Base-by-base conservation (phyloP, 306 rosid species). In the Bauhinia variegata region DNA sequence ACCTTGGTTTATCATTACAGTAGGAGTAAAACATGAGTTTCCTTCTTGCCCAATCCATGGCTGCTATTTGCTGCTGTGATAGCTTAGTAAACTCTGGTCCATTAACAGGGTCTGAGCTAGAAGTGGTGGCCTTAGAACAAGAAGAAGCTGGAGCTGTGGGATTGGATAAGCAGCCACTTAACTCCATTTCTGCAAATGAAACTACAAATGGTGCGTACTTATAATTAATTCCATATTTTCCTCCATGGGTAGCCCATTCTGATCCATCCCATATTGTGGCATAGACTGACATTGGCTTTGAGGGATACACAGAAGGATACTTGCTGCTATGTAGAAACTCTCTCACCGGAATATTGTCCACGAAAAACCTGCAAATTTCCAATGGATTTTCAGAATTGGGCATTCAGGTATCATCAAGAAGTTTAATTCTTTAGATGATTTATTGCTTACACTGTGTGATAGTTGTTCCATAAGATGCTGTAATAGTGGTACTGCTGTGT, bases 231-330 rank as follows among this genome's bases (percentile, higher is more conserved):
- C 84, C 81, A 64, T 89, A 89, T 64, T 89, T 93, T 46, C 97
- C 98, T 54, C 98, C 98, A 77, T 88, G 86, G 34, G 98, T 93
- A 43, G 98, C 98, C 98, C 98, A 93, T 7, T 88, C 68, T 72
- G 98, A 93, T 2, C 84, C 98, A 76, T 93, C 98, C 98, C 98
- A 93, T 81, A 93, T 89, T 52, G 98, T 93, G 12, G 92, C 91
- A 59, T 67, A 84, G 7, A 93, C 68, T 10, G 97, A 86, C 98
- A 93, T 93, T 4, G 98, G 90, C 53, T 93, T 93, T 66, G 81
- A 86, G 62, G 98, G 96, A 56, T 73, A 92, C 17, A 83, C 56
- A 1, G 80, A 73, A 14, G 88, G 63, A 54, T 71, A 47, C 42
- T 75, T 66, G 15, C 8, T 77, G 68, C 73, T 83, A 53, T 84